Evolutionary conservation across 305 asterid species (phyloP).

Genomic region (Petunia hybrid): DNA sequence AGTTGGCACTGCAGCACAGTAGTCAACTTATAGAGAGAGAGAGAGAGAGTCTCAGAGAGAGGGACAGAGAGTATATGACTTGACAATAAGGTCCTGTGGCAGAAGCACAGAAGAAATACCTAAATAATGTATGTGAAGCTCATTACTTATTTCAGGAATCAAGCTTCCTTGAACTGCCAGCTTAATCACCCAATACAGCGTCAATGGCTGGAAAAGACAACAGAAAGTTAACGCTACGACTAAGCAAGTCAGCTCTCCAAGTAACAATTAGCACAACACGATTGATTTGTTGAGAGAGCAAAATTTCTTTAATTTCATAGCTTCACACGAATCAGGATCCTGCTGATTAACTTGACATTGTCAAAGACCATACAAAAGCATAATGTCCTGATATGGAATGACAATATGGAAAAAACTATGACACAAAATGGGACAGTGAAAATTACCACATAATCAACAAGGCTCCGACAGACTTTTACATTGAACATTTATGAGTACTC

Average conservation of each 20-base stretch:
- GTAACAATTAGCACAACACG: background rate
- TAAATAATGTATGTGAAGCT: constrained; percentile 77
- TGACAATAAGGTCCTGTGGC: background rate
- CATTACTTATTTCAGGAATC: constrained; percentile 54
- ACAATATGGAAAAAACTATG: background rate
- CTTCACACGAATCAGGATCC: background rate
- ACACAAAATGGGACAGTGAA: background rate
- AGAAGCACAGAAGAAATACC: constrained; percentile 51
- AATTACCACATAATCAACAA: background rate
- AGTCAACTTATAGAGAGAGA: background rate
- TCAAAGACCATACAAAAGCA: background rate
- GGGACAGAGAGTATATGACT: background rate
- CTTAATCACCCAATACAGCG: constrained; percentile 68
- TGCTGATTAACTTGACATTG: background rate
- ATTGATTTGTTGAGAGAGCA: background rate
- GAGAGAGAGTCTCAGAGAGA: background rate
- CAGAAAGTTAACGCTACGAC: background rate
- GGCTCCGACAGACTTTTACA: background rate
- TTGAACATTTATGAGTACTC: constrained; percentile 12
- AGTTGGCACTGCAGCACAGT: background rate
- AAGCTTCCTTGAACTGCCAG: constrained; percentile 59
- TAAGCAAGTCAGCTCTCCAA: background rate
- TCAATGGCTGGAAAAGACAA: constrained; percentile 70
- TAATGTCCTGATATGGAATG: constrained; percentile 5
- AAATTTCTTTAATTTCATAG: background rate